These are phyloP conservation scores for Hydrangea macrophylla DNA, from an alignment of 148 eudicot genomes.

Conservation along the genomic window DNA sequence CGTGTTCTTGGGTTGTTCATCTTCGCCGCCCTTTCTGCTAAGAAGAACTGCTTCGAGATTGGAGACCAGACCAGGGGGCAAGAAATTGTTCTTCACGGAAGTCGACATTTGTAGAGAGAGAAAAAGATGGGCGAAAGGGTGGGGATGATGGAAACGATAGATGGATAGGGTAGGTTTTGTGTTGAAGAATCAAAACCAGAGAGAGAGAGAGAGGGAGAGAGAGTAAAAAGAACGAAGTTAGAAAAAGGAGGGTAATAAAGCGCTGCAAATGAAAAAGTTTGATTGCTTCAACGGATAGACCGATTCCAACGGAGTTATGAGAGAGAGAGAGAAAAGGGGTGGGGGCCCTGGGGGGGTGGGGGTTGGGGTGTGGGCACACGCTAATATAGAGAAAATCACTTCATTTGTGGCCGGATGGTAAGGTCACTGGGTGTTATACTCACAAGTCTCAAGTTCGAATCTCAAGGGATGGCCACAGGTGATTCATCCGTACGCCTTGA, in stretches of 20 bases:
- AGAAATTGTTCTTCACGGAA: slow-evolving; percentile 37
- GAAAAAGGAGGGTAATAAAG: slow-evolving; percentile 18
- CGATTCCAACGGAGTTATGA: slow-evolving; percentile 41
- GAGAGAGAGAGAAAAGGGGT: slow-evolving; percentile 4
- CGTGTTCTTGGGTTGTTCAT: slow-evolving; percentile 2
- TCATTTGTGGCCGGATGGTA: too few species aligned
- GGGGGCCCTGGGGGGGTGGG: too few species aligned
- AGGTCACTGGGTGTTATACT: too few species aligned
- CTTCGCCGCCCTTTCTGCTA: slow-evolving; percentile 36
- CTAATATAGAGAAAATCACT: too few species aligned
- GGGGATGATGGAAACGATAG: not conserved
- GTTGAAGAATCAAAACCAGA: slow-evolving; percentile 22
- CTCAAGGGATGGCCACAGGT: too few species aligned
- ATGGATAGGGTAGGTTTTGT: slow-evolving; percentile 1
- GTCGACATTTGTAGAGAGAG: slow-evolving; percentile 26
- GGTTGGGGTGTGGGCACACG: too few species aligned
- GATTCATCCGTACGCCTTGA: too few species aligned
- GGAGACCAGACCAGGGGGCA: slow-evolving; percentile 60
- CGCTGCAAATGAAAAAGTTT: slow-evolving; percentile 14
- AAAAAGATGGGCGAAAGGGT: not conserved
- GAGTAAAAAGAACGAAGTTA: not conserved
- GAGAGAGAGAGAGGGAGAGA: too few species aligned
- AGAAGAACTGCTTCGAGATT: slow-evolving; percentile 58
- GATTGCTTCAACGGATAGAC: slow-evolving; percentile 18
- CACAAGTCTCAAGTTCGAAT: too few species aligned